Base-by-base conservation (phyloP, 768 basidiomycete genomes). In the Sporobolomyces phaffii region DNA sequence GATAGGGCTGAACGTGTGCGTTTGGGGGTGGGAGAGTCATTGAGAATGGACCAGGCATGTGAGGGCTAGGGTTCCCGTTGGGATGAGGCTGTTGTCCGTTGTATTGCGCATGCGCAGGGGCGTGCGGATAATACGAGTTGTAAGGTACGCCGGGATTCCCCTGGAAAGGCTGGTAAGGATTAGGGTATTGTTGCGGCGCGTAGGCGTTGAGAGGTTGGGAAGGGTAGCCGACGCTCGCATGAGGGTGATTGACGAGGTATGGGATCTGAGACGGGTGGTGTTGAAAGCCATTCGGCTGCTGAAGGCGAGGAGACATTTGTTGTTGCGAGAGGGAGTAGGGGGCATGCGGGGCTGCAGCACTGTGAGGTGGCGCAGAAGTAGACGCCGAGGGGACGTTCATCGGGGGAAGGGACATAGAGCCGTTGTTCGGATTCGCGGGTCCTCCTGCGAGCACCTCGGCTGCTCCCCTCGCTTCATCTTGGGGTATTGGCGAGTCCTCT, bases 201-300 rank as follows among this genome's bases (percentile, higher is more conserved):
- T 56, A 43, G 26, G 38, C 40, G 4, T n/a, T 5, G 15, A 29
- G 22, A 18, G 56, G 31, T 20, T 45, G 56, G 2, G 7, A n/a
- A 10, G n/a, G 54, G 40, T 28, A 56, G 28, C 54, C 33, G 54
- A 29, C 40, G 28, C 40, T 56, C 17, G 54, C 38, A 13, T 41
- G 54, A 5, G 54, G 54, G 40, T 43, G 43, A 58, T 44, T 31
- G 29, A 44, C 56, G 56, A 58, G 56, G 56, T 58, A 45, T 3
- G 40, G 26, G 31, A 43, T 4, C 6, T 17, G 40, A 44, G 56
- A 20, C 20, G 26, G 41, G 15, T 31, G 56, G 5, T 7, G 36
- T 24, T 40, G 52, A 40, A 34, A 56, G 5, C 38, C 20, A 11
- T 3, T 26, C 28, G n/a, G n/a, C 29, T 29, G 11, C n/a, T 56